phyloP scores from a whole-genome alignment of 371 early-diverging fungal genomes.

The Syncephalastrum sp. region DNA sequence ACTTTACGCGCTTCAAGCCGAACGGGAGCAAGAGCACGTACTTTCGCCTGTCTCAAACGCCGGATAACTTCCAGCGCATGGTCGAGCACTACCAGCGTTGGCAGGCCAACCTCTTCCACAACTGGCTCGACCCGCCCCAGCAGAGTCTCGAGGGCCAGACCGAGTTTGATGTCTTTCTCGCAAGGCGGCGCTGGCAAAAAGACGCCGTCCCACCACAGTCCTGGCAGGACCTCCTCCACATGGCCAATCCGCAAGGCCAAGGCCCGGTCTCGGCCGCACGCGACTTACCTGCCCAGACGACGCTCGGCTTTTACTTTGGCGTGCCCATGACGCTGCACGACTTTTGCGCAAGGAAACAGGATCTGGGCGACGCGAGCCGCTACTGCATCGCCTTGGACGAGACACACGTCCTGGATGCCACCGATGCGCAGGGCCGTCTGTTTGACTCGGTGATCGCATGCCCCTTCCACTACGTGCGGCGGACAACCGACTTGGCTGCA shows the following conservation, averaged over 20 bases:
- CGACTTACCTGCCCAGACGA: constrained; percentile 59
- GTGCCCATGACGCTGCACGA: constrained; percentile 85
- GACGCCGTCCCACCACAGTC: too few relatives aligned
- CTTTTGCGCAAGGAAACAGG: constrained; percentile 78
- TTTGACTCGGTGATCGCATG: constrained; percentile 60
- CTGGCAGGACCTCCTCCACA: too few relatives aligned
- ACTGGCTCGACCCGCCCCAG: not conserved
- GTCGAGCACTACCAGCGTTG: constrained; percentile 69
- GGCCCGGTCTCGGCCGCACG: constrained; percentile 54
- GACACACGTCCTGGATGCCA: constrained; percentile 41
- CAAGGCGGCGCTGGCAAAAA: not conserved
- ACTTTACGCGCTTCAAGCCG: constrained; percentile 70
- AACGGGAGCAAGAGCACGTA: constrained; percentile 65
- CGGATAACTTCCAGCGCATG: constrained; percentile 72
- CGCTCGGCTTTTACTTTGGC: constrained; percentile 83
- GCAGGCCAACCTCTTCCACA: constrained; percentile 53
- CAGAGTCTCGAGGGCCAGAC: not conserved
- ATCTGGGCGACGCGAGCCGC: constrained; percentile 62
- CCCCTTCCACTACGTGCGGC: constrained; percentile 87
- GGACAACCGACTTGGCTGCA: constrained; percentile 42
- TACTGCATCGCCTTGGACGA: constrained; percentile 78
- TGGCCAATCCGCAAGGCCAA: too few relatives aligned
- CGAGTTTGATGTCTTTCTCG: too few relatives aligned
- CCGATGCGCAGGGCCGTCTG: constrained; percentile 67
- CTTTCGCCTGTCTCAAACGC: constrained; percentile 73